These are phyloP conservation scores for Hypoxylon perforatum DNA, from an alignment of 495 filamentous ascomycete genomes.

Conservation along the genomic window DNA sequence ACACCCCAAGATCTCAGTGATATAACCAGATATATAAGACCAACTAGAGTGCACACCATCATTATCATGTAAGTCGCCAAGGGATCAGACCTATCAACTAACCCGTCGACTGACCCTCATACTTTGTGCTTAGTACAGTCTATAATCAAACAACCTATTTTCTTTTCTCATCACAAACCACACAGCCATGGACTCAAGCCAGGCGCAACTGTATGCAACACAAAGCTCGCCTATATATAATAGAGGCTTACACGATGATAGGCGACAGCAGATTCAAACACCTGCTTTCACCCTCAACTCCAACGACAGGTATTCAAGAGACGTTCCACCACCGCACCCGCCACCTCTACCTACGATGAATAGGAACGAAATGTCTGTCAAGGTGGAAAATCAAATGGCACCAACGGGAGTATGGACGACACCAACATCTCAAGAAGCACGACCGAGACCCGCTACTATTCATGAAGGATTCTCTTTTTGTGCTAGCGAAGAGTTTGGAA, in stretches of 20 bases:
- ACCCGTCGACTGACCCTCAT: slow-evolving; percentile 35
- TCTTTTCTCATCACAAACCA: slow-evolving; percentile 40
- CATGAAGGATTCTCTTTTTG: slow-evolving; percentile 70
- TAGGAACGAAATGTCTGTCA: slow-evolving; percentile 50
- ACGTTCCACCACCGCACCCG: slow-evolving; percentile 51
- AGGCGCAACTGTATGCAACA: slow-evolving; percentile 55
- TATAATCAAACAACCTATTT: slow-evolving; percentile 50
- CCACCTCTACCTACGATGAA: slow-evolving; percentile 54
- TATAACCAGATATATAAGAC: slow-evolving; percentile 34
- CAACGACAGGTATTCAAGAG: slow-evolving; percentile 52
- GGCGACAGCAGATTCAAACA: slow-evolving; percentile 56
- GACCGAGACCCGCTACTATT: slow-evolving; percentile 65
- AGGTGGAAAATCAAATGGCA: slow-evolving; percentile 51
- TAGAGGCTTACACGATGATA: slow-evolving; percentile 48
- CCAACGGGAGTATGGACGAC: slow-evolving; percentile 58
- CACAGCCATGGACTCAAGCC: slow-evolving; percentile 54
- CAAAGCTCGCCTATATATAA: slow-evolving; percentile 18
- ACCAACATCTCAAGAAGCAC: slow-evolving; percentile 54
- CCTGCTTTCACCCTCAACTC: slow-evolving; percentile 54
- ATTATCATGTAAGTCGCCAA: slow-evolving; percentile 53
- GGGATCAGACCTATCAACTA: slow-evolving; percentile 37
- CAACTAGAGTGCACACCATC: slow-evolving; percentile 46
- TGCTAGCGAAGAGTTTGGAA: slow-evolving; percentile 60
- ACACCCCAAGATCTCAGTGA: slow-evolving; percentile 7
- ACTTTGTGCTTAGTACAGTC: slow-evolving; percentile 38